Conservation (phyloP, 192 early-diverging fungal species). For the Diversispora eburnea region DNA sequence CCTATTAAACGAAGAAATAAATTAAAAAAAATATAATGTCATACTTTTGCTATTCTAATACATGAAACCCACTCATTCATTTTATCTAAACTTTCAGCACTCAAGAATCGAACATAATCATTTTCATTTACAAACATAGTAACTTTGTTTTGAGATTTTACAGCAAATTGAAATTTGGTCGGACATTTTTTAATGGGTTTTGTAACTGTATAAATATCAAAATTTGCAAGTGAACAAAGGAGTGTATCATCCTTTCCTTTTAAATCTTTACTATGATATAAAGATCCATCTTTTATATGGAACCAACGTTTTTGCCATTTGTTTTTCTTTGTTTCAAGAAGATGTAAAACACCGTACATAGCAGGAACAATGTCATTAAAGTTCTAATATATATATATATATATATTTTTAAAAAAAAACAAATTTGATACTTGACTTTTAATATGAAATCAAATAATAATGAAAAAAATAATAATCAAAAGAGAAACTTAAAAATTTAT, state of each 20-base stretch:
- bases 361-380: conserved; percentile 24
- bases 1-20: neutral
- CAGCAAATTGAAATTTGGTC: conserved; percentile 76
- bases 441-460: conserved; percentile 18
- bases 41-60: conserved; percentile 67
- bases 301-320: conserved; percentile 84
- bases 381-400: conserved; percentile 40
- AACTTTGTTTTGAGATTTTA: conserved; percentile 75
- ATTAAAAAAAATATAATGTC: neutral
- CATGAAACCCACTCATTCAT: conserved; percentile 72
- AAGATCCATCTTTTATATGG: conserved; percentile 57
- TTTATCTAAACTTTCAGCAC: conserved; percentile 59
- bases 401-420: conserved; percentile 30
- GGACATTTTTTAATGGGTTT: conserved; percentile 64
- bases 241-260: conserved; percentile 42
- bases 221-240: conserved; percentile 60
- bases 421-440: conserved; percentile 32
- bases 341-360: conserved; percentile 57
- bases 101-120: conserved; percentile 75
- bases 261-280: conserved; percentile 66
- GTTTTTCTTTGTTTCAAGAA: conserved; percentile 68
- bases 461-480: neutral
- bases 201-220: conserved; percentile 81
- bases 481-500: neutral
- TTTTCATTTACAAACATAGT: conserved; percentile 79